phyloP scores from a whole-genome alignment of 805 yeast genomes.

The Pichia gijzeniarum region DNA sequence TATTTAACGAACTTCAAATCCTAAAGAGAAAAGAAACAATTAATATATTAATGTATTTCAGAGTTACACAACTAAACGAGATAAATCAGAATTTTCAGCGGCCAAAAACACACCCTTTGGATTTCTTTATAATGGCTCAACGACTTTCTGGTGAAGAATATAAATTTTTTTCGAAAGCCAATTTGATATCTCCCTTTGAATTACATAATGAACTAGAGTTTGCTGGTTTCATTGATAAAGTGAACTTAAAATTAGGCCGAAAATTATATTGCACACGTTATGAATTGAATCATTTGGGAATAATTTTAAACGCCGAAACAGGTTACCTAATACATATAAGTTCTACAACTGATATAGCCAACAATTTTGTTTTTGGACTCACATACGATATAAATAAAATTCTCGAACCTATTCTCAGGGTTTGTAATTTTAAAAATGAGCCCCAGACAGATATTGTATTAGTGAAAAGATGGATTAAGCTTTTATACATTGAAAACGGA shows the following conservation, averaged over 20 bases:
- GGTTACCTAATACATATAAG: slow-evolving; percentile 12
- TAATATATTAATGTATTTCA: neutral
- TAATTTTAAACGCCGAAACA: slow-evolving; percentile 12
- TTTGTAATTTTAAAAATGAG: slow-evolving; percentile 3
- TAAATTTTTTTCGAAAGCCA: neutral
- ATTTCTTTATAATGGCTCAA: slow-evolving; percentile 1
- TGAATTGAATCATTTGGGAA: slow-evolving; percentile 7
- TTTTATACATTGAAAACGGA: slow-evolving; percentile 6
- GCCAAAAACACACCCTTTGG: slow-evolving; percentile 4
- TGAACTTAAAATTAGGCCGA: slow-evolving; percentile 7
- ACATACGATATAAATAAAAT: slow-evolving; percentile 1
- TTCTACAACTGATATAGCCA: slow-evolving; percentile 1
- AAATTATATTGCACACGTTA: slow-evolving; percentile 5
- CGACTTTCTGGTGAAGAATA: neutral
- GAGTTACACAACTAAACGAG: neutral
- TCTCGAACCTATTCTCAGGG: slow-evolving; percentile 1
- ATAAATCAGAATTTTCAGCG: neutral
- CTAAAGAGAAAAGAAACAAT: too few species aligned
- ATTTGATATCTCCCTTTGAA: neutral
- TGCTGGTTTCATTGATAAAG: neutral
- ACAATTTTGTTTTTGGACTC: slow-evolving; percentile 5
- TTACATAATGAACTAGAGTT: neutral
- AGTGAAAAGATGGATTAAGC: slow-evolving; percentile 2
- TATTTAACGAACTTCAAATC: too few species aligned
- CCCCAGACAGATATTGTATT: neutral